A percentile compares a stretch with the other conserved stretches of the same genome.
Conservation (phyloP, 257 asterid species). For the Striga asiatica region DNA sequence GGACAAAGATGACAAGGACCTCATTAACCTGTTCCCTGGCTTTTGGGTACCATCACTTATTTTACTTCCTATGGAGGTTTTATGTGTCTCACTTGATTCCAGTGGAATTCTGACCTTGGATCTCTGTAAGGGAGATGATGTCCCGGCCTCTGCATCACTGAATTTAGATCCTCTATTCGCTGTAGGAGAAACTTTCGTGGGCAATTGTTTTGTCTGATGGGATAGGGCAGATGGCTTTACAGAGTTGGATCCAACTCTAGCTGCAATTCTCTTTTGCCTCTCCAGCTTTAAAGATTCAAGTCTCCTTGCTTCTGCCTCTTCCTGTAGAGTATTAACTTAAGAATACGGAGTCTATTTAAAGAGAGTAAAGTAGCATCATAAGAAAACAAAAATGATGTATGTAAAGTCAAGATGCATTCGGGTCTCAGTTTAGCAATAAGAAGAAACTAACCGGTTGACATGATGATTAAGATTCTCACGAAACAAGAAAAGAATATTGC, state of each 20-base stretch:
- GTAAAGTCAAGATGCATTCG: background rate
- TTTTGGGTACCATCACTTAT: constrained; percentile 35
- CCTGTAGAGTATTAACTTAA: constrained; percentile 36
- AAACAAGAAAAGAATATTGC: background rate
- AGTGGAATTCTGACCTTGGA: constrained; percentile 61
- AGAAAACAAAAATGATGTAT: background rate
- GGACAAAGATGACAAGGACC: constrained; percentile 64
- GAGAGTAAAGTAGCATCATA: background rate
- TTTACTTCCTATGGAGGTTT: constrained; percentile 41
- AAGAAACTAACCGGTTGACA: too few species aligned
- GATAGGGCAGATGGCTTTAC: constrained; percentile 31
- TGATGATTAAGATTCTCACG: constrained; percentile 4
- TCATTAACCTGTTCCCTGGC: constrained; percentile 53
- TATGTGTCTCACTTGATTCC: constrained; percentile 33
- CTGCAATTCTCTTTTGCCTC: constrained; percentile 80
- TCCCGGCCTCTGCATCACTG: constrained; percentile 81
- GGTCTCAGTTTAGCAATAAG: background rate
- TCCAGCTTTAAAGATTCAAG: constrained; percentile 69
- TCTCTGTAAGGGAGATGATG: constrained; percentile 87
- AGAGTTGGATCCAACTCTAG: constrained; percentile 44
- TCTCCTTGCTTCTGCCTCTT: constrained; percentile 57
- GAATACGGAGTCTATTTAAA: constrained; percentile 3
- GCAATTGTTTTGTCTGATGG: constrained; percentile 38
- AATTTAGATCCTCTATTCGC: constrained; percentile 65
- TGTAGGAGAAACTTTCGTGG: constrained; percentile 56